Conservation (phyloP, 31 red algal species). For the Odonthalia washingtoniensis region DNA sequence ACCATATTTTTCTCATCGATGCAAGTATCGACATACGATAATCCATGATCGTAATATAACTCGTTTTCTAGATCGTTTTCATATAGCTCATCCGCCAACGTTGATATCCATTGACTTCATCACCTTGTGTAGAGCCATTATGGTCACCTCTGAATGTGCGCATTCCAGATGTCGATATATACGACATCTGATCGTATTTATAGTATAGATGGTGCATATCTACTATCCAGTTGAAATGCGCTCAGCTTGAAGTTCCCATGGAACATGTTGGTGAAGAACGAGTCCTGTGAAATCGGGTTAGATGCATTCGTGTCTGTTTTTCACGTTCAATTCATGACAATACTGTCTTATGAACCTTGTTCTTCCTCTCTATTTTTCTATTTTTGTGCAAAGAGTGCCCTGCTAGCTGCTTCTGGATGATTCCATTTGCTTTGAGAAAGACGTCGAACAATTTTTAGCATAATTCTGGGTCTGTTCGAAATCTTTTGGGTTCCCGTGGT, state of each 20-base stretch:
- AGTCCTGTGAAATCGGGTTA: neutral
- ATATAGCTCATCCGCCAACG: too few species aligned
- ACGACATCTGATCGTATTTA: neutral
- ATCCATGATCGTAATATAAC: too few species aligned
- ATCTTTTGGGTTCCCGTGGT: constrained; percentile 16
- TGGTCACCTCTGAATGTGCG: constrained; percentile 14
- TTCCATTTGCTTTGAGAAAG: constrained; percentile 13
- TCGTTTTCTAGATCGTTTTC: too few species aligned
- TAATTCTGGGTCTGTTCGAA: constrained; percentile 34
- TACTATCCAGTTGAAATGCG: constrained; percentile 10
- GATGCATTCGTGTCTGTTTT: neutral
- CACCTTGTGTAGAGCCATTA: constrained; percentile 7
- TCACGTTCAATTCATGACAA: neutral
- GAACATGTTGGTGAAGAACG: constrained; percentile 44
- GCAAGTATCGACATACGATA: too few species aligned
- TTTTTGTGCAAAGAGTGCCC: constrained; percentile 17
- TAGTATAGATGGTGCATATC: constrained; percentile 24
- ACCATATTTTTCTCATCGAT: too few species aligned
- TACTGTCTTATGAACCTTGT: constrained; percentile 25
- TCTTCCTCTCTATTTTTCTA: constrained; percentile 45
- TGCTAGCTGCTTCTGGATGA: neutral
- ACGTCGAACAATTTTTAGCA: neutral
- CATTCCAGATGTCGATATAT: constrained; percentile 16
- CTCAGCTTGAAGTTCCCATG: neutral
- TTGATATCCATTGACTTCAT: too few species aligned